Evolutionary conservation across 805 yeast genomes (phyloP), one percentile per base, ranked within the genome.

Genomic region (Ogataea dorogensis): DNA sequence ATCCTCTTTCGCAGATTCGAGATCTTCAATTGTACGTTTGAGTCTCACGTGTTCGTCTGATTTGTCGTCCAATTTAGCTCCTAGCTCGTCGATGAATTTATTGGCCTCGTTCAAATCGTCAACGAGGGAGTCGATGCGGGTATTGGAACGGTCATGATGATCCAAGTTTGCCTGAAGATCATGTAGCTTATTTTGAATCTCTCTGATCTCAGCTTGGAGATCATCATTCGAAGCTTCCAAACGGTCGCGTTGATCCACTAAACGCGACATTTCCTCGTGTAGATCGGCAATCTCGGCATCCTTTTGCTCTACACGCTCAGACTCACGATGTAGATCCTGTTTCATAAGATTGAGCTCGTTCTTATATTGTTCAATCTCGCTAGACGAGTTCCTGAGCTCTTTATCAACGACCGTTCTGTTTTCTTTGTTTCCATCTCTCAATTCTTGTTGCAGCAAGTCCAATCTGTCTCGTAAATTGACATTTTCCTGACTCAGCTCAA

Each of bases 401-500:
- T 38, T 45, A 24, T 40, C 27, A 21, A 30, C 31, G 22, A 24
- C 31, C 7, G 33, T 19, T 21, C 22, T 9, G 14, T 44, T 44
- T 17, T 44, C 49, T 21, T 44, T 44, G 27, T 44, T 22, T 19
- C 31, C 40, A 5, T 14, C 22, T 6, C 23, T 28, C 3, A 34
- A 16, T 6, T 31, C 37, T 17, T 28, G 27, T 16, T 26, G 30
- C 18, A 33, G 17, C 0, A 24, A 5, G 14, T 24, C 28, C 19
- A 41, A 10, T 8, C 36, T 21, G 9, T 40, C 44, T 24, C 31
- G 34, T 16, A 47, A 35, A 17, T 23, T 19, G 22, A 46, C 38
- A 20, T 58, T 48, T 31, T 58, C 56, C 33, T 59, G 62, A 27
- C 49, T 56, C 33, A 65, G 46, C 7, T 57, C 58, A 12, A 65